Evolutionary conservation across 805 yeast genomes (phyloP).

Genomic region (Yamadazyma takamatsuzukensis): DNA sequence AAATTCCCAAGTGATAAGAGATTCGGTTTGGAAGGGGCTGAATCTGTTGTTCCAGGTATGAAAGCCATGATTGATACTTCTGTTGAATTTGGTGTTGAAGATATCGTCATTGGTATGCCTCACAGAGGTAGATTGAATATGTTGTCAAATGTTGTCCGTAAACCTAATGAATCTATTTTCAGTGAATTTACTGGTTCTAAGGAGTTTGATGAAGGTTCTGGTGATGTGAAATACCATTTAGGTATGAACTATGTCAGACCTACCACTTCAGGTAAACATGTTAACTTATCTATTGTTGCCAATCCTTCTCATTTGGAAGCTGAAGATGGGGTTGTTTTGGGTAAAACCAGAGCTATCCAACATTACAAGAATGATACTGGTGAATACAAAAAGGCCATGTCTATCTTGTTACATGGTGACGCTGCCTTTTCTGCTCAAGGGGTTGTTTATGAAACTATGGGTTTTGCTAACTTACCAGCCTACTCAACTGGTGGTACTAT

Average conservation of each 20-base stretch:
- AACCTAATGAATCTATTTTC: constrained; percentile 96
- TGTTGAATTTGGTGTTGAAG: constrained; percentile 90
- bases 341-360: constrained; percentile 95
- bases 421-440: constrained; percentile 99
- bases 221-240: constrained; percentile 98
- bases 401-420: constrained; percentile 95
- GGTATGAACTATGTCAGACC: constrained; percentile 99
- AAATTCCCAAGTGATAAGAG: constrained; percentile 98
- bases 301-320: constrained; percentile 99
- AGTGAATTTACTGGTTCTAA: constrained; percentile 92
- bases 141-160: constrained; percentile 96
- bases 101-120: constrained; percentile 98
- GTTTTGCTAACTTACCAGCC: constrained; percentile 87
- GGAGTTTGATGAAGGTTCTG: constrained; percentile 92
- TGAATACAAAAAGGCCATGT: constrained; percentile 79
- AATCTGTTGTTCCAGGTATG: constrained; percentile 93
- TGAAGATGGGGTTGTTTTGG: constrained; percentile 97
- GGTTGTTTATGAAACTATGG: constrained; percentile 98
- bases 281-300: constrained; percentile 93
- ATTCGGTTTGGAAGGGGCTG: constrained; percentile 98
- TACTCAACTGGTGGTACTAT: constrained; percentile 98
- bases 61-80: constrained; percentile 92
- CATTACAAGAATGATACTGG: constrained; percentile 87
- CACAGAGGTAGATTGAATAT: constrained; percentile 99
- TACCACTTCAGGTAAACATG: constrained; percentile 95